Percentiles rank a stretch among this genome's conserved stretches.
Evolutionary conservation across 441 rosid genomes (phyloP).

Genomic region (Biscutella laevigata): DNA sequence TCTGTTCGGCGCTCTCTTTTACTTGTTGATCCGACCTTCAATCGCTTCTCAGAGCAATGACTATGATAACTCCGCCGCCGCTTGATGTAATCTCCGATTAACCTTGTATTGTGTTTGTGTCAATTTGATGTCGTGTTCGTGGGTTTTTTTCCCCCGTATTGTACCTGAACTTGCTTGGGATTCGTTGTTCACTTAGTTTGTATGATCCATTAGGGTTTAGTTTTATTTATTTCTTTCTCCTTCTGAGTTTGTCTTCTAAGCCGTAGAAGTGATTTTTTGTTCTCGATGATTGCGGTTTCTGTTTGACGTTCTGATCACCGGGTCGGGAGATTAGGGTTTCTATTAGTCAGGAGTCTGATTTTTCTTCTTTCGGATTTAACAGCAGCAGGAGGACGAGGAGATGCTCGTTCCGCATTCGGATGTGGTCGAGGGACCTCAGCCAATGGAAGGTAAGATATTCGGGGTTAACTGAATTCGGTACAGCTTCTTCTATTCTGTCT

Average conservation of each 20-base stretch:
- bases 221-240: not conserved
- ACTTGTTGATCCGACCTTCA: slow-evolving; percentile 37
- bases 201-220: slow-evolving; percentile 16
- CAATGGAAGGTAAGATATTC: slow-evolving; percentile 66
- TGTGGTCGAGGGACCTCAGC: slow-evolving; percentile 82
- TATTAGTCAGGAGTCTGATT: slow-evolving; percentile 30
- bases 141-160: not conserved
- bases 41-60: slow-evolving; percentile 40
- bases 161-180: slow-evolving; percentile 4
- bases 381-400: slow-evolving; percentile 97
- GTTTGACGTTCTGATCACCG: slow-evolving; percentile 13
- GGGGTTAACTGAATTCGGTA: not conserved
- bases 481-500: not conserved
- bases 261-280: slow-evolving; percentile 10
- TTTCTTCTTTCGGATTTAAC: slow-evolving; percentile 24
- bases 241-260: not conserved
- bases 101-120: slow-evolving; percentile 6
- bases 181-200: not conserved
- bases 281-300: slow-evolving; percentile 11
- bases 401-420: slow-evolving; percentile 93
- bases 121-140: not conserved
- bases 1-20: slow-evolving; percentile 18
- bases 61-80: slow-evolving; percentile 80
- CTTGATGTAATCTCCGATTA: slow-evolving; percentile 48
- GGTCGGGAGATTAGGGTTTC: slow-evolving; percentile 37